phyloP scores from a whole-genome alignment of 1,139 yeast species.

The Chernovozyma sophiae-reginae region DNA sequence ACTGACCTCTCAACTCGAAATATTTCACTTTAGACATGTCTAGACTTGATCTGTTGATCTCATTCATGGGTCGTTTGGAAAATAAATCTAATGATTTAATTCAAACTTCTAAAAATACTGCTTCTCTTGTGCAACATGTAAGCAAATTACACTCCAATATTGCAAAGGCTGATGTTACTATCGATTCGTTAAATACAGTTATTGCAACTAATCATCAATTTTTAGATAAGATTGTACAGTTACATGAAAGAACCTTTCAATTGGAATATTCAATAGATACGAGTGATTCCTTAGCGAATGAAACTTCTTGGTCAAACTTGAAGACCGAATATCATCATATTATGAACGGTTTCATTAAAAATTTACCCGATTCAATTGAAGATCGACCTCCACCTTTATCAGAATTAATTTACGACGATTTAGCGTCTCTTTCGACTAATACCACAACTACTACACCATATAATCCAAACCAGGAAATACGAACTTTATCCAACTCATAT shows the following conservation, averaged over 20 bases:
- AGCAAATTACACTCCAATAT: slow-evolving; percentile 11
- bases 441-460: background rate
- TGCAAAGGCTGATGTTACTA: slow-evolving; percentile 24
- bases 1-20: background rate
- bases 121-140: background rate
- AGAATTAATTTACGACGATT: background rate
- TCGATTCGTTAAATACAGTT: slow-evolving; percentile 26
- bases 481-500: slow-evolving; percentile 12
- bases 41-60: slow-evolving; percentile 26
- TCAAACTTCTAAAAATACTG: slow-evolving; percentile 1
- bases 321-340: slow-evolving; percentile 44
- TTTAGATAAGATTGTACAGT: slow-evolving; percentile 25
- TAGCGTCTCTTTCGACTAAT: background rate
- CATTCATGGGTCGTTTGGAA: slow-evolving; percentile 29
- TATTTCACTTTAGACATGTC: slow-evolving; percentile 8
- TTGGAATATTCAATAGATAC: slow-evolving; percentile 31
- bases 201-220: slow-evolving; percentile 21
- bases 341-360: slow-evolving; percentile 15
- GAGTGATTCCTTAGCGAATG: slow-evolving; percentile 35
- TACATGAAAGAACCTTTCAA: slow-evolving; percentile 30
- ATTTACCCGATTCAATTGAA: background rate
- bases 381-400: background rate
- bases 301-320: slow-evolving; percentile 49
- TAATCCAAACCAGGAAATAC: slow-evolving; percentile 9
- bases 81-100: slow-evolving; percentile 22